Evolutionary conservation across 306 rosid species (phyloP).

Genomic region (Fagus sylvatica): DNA sequence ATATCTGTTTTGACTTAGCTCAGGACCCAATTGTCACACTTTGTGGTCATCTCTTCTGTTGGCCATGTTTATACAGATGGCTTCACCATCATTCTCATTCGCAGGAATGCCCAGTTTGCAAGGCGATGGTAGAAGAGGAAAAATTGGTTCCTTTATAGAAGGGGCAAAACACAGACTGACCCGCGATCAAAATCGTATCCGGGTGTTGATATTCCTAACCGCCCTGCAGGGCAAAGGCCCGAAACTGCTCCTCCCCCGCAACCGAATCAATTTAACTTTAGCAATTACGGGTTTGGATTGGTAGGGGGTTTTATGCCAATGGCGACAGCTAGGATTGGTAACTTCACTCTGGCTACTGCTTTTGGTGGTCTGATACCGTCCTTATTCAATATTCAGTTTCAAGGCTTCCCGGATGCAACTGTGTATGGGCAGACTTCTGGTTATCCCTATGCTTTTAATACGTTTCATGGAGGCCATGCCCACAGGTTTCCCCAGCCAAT

Average conservation of each 20-base stretch:
- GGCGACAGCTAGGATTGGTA: slow-evolving; percentile 80
- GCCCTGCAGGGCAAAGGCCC: slow-evolving; percentile 86
- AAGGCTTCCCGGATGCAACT: slow-evolving; percentile 82
- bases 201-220: slow-evolving; percentile 71
- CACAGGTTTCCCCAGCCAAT: slow-evolving; percentile 54
- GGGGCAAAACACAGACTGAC: slow-evolving; percentile 75
- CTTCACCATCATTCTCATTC: slow-evolving; percentile 87
- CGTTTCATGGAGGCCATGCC: slow-evolving; percentile 64
- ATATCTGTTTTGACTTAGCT: slow-evolving; percentile 89
- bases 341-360: slow-evolving; percentile 77
- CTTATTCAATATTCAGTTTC: slow-evolving; percentile 69
- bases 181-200: slow-evolving; percentile 79
- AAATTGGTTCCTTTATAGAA: slow-evolving; percentile 91
- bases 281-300: slow-evolving; percentile 72
- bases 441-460: slow-evolving; percentile 59
- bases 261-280: slow-evolving; percentile 57
- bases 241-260: slow-evolving; percentile 58
- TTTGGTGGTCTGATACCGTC: slow-evolving; percentile 85
- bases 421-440: slow-evolving; percentile 91
- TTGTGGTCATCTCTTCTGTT: slow-evolving; percentile 90
- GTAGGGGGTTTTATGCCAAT: slow-evolving; percentile 84
- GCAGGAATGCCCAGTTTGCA: slow-evolving; percentile 95
- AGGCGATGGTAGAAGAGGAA: slow-evolving; percentile 72
- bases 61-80: slow-evolving; percentile 95
- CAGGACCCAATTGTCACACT: slow-evolving; percentile 88